These are phyloP conservation scores for Coemansia sp. DNA, from an alignment of 192 early-diverging fungal species.

Conservation along the genomic window DNA sequence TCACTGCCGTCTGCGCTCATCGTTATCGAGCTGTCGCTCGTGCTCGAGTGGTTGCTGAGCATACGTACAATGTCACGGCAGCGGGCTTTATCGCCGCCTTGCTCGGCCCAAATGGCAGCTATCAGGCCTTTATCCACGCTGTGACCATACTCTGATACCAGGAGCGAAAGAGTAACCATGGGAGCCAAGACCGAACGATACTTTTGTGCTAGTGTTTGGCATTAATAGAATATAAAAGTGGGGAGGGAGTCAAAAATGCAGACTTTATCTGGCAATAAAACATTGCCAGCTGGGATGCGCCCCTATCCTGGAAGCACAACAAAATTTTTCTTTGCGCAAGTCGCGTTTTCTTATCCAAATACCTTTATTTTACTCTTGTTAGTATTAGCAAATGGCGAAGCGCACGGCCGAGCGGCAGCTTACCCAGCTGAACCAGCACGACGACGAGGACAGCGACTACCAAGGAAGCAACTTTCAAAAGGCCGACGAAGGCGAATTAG, in stretches of 20 bases:
- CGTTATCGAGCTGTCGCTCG: background rate
- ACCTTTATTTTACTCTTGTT: background rate
- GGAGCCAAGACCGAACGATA: too few relatives aligned
- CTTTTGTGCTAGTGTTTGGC: too few relatives aligned
- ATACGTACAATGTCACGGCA: conserved; percentile 47
- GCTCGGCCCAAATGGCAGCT: conserved; percentile 45
- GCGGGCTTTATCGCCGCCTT: conserved; percentile 18
- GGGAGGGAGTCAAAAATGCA: background rate
- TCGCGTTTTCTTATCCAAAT: background rate
- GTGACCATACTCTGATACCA: conserved; percentile 36
- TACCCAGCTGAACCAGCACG: conserved; percentile 56
- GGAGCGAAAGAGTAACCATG: conserved; percentile 30
- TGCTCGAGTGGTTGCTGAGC: conserved; percentile 27
- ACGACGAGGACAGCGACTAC: conserved; percentile 33
- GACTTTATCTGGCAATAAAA: too few relatives aligned
- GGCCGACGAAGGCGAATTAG: conserved; percentile 24
- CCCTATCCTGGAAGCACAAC: background rate
- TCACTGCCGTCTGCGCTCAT: conserved; percentile 9
- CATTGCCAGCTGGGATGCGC: background rate
- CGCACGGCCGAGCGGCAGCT: conserved; percentile 53
- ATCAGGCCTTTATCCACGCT: conserved; percentile 43
- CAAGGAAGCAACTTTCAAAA: conserved; percentile 20
- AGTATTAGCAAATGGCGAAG: conserved; percentile 40
- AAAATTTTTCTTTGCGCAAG: background rate
- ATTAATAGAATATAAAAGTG: background rate